Percentiles rank a stretch among this genome's conserved stretches.
Evolutionary conservation across 306 rosid genomes (phyloP).

Genomic region (Malus asiatica): DNA sequence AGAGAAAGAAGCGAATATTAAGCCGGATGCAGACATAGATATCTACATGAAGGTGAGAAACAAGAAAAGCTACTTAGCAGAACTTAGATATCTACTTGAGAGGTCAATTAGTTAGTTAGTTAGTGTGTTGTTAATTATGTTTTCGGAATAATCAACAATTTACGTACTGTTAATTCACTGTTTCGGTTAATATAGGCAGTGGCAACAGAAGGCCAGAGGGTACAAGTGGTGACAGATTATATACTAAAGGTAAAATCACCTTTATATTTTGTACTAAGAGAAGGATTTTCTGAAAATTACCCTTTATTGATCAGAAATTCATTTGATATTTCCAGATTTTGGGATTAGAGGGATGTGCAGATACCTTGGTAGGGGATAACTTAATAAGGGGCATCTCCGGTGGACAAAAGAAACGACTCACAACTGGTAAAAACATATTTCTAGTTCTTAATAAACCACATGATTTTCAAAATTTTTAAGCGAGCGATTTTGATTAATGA

Average conservation of each 20-base stretch:
- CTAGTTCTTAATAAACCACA: background rate
- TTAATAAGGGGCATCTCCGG: constrained; percentile 45
- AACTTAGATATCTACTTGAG: background rate
- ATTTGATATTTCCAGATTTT: constrained; percentile 24
- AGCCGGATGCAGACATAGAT: constrained; percentile 19
- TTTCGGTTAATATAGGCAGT: background rate
- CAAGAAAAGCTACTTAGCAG: background rate
- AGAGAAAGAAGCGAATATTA: constrained; percentile 10
- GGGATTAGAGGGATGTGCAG: constrained; percentile 46
- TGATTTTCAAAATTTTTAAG: no score
- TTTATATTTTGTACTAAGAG: background rate
- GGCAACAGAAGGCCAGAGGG: constrained; percentile 6
- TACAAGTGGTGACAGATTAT: constrained; percentile 4
- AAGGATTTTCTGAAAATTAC: background rate
- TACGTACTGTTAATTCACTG: background rate
- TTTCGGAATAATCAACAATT: background rate
- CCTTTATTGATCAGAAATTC: background rate
- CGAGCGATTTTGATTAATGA: background rate
- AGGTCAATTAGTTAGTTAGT: background rate
- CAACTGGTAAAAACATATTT: constrained; percentile 37
- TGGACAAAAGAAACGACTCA: constrained; percentile 54
- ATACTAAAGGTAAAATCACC: constrained; percentile 6
- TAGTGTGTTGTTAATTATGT: background rate
- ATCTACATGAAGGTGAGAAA: constrained; percentile 19
- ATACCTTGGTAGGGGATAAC: constrained; percentile 44